A percentile compares a stretch with the other conserved stretches of the same genome.
These are phyloP conservation scores for Nigrospora osmanthi DNA, from an alignment of 2,329 filamentous ascomycete genomes.

Conservation along the genomic window DNA sequence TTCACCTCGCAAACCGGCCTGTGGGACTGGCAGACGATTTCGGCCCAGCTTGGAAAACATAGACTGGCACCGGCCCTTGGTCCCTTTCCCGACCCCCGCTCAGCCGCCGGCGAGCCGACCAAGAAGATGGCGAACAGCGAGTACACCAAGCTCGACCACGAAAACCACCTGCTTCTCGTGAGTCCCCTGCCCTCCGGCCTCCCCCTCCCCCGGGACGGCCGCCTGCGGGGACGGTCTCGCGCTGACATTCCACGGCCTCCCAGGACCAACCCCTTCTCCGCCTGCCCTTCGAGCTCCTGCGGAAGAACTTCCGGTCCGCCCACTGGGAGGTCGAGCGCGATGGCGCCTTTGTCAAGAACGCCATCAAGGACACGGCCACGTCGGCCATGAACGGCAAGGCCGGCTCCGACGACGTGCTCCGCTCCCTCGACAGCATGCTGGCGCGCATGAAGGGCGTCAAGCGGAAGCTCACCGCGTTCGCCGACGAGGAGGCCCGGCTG, in stretches of 20 bases:
- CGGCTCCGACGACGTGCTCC: slow-evolving; percentile 63
- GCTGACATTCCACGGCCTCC: slow-evolving; percentile 2
- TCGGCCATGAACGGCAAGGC: slow-evolving; percentile 56
- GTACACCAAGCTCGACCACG: slow-evolving; percentile 60
- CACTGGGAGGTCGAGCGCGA: slow-evolving; percentile 71
- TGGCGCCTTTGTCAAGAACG: slow-evolving; percentile 51
- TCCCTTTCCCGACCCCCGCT: no score
- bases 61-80: no score
- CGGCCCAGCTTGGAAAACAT: no score
- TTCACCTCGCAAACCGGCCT: no score
- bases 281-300: slow-evolving; percentile 83
- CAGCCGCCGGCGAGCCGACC: no score
- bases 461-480: slow-evolving; percentile 70
- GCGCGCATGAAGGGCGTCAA: slow-evolving; percentile 78
- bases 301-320: slow-evolving; percentile 87
- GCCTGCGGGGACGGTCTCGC: not conserved
- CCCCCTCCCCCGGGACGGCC: not conserved
- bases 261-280: slow-evolving; percentile 93
- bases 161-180: slow-evolving; percentile 69
- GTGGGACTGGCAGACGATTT: no score
- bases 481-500: slow-evolving; percentile 72
- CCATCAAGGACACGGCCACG: slow-evolving; percentile 57
- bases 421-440: slow-evolving; percentile 78
- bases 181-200: slow-evolving; percentile 12
- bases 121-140: not conserved